Evolutionary conservation across 2,329 filamentous ascomycete species (phyloP).

Genomic region (Elsinoe arachidis): DNA sequence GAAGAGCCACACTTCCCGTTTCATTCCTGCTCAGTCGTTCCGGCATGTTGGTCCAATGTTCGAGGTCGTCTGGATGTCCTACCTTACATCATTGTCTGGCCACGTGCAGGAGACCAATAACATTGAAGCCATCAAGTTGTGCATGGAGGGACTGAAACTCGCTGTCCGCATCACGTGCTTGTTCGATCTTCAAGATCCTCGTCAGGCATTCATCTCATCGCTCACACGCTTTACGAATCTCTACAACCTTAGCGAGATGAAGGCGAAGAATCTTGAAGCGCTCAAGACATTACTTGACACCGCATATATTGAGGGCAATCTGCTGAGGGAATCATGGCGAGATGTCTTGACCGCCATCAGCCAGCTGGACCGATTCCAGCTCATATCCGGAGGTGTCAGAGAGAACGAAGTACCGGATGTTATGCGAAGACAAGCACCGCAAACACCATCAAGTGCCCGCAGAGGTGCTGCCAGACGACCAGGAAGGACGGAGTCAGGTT

Average conservation of each 20-base stretch:
- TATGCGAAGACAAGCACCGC: constrained; percentile 51
- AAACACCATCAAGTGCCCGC: constrained; percentile 47
- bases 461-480: constrained; percentile 52
- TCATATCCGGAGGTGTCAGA: constrained; percentile 90
- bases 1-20: constrained; percentile 58
- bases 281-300: constrained; percentile 86
- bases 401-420: constrained; percentile 89
- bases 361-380: constrained; percentile 87
- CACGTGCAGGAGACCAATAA: constrained; percentile 92
- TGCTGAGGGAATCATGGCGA: constrained; percentile 84
- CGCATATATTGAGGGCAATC: constrained; percentile 84
- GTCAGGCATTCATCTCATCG: constrained; percentile 89
- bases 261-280: constrained; percentile 92
- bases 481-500: constrained; percentile 37
- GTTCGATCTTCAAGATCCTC: constrained; percentile 85
- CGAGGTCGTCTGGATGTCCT: constrained; percentile 98
- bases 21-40: constrained; percentile 86
- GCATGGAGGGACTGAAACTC: constrained; percentile 90
- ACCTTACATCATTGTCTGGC: constrained; percentile 86
- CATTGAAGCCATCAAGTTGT: constrained; percentile 81
- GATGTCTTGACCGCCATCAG: constrained; percentile 93
- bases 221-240: constrained; percentile 90
- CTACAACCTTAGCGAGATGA: constrained; percentile 90
- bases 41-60: constrained; percentile 98
- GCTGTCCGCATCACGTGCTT: constrained; percentile 88